These are phyloP conservation scores for Purshia tridentata DNA, from an alignment of 306 rosid species.

Conservation along the genomic window DNA sequence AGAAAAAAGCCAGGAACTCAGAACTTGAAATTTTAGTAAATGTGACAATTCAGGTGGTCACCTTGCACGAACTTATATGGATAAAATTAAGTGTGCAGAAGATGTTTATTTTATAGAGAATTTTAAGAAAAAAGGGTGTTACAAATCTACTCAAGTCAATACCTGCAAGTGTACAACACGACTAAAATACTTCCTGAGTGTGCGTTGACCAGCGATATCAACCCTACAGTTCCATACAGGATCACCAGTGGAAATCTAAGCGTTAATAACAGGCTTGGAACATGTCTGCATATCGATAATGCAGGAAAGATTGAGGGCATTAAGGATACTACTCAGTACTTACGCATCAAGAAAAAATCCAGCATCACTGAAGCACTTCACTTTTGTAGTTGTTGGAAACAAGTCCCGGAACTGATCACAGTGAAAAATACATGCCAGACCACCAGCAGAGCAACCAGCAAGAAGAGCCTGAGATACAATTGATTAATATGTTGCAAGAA, in stretches of 20 bases:
- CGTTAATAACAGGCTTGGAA: slow-evolving; percentile 14
- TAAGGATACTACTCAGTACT: slow-evolving; percentile 27
- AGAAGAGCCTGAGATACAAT: slow-evolving; percentile 63
- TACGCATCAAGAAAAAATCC: slow-evolving; percentile 74
- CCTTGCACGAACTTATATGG: too few relatives aligned
- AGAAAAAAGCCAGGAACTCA: neutral
- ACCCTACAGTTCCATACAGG: slow-evolving; percentile 34
- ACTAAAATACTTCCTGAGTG: slow-evolving; percentile 54
- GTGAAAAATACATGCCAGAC: slow-evolving; percentile 73
- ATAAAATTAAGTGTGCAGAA: too few relatives aligned
- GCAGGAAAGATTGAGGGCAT: slow-evolving; percentile 18
- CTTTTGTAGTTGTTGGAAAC: slow-evolving; percentile 56
- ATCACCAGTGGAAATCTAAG: slow-evolving; percentile 9
- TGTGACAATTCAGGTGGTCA: neutral
- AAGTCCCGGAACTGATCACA: slow-evolving; percentile 65
- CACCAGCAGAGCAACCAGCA: slow-evolving; percentile 89
- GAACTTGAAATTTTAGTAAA: slow-evolving; percentile 3
- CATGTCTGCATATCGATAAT: neutral
- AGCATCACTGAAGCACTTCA: slow-evolving; percentile 86
- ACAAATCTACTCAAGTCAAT: slow-evolving; percentile 2
- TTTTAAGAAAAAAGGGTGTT: too few relatives aligned
- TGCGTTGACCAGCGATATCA: slow-evolving; percentile 64
- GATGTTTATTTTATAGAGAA: too few relatives aligned
- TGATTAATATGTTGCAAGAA: neutral
- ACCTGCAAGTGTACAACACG: slow-evolving; percentile 85